Evolutionary conservation across 2,329 filamentous ascomycete species (phyloP).

Genomic region (Diaporthe sp.): DNA sequence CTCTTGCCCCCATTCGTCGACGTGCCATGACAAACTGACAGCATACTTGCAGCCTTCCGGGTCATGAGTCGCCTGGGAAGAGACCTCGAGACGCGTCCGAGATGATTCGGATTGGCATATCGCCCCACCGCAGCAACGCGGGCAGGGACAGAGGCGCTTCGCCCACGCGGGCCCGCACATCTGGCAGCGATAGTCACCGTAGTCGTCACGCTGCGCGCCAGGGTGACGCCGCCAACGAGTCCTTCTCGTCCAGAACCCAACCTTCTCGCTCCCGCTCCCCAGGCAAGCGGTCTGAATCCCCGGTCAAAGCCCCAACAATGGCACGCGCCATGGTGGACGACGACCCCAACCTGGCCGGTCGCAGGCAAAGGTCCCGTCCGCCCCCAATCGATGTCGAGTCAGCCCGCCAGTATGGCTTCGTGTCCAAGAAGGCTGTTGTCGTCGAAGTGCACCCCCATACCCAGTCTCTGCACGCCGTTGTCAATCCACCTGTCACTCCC

Average conservation of each 20-base stretch:
- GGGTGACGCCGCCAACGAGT: not conserved
- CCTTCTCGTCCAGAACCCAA: slow-evolving; percentile 21
- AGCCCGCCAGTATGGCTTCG: slow-evolving; percentile 32
- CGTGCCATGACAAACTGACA: slow-evolving; percentile 35
- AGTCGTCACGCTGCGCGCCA: slow-evolving; percentile 3
- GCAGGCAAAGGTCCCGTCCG: slow-evolving; percentile 27
- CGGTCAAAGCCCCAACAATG: slow-evolving; percentile 33
- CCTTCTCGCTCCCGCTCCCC: slow-evolving; percentile 45
- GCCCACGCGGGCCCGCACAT: slow-evolving; percentile 14
- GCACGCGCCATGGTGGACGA: slow-evolving; percentile 16
- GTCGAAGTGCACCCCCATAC: slow-evolving; percentile 10
- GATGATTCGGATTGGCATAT: slow-evolving; percentile 30
- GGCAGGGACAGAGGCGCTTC: not conserved
- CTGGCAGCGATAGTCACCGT: slow-evolving; percentile 4
- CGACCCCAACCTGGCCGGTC: slow-evolving; percentile 14
- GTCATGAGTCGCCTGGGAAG: slow-evolving; percentile 35
- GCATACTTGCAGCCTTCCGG: slow-evolving; percentile 31
- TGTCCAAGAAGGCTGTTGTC: slow-evolving; percentile 34
- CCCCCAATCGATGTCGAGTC: slow-evolving; percentile 28
- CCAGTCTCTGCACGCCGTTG: slow-evolving; percentile 20
- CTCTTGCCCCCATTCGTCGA: not conserved
- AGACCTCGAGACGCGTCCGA: slow-evolving; percentile 24
- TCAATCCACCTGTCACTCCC: slow-evolving; percentile 22
- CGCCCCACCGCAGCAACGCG: not conserved
- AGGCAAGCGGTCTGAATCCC: slow-evolving; percentile 41